A percentile compares a stretch with the other conserved stretches of the same genome.
Evolutionary conservation across 495 filamentous ascomycete genomes (phyloP).

Genomic region (Penicillium longicatenatum): DNA sequence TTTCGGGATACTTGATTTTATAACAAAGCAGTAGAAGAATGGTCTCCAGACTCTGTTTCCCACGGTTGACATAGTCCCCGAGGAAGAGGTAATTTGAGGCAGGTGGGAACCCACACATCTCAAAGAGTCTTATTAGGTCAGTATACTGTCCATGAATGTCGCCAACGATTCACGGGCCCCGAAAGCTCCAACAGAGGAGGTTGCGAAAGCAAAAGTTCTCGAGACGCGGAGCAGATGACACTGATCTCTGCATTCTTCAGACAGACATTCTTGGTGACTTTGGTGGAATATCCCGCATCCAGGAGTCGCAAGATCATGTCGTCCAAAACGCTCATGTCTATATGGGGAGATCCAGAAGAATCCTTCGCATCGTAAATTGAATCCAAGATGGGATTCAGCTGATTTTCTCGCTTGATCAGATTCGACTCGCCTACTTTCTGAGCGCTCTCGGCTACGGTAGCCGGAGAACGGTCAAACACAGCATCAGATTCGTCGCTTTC

Average conservation of each 20-base stretch:
- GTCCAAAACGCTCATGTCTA: too few species aligned
- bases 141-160: constrained; percentile 99
- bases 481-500: constrained; percentile 94
- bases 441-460: constrained; percentile 53
- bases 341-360: constrained; percentile 87
- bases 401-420: constrained; percentile 76
- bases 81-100: constrained; percentile 93
- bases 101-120: constrained; percentile 98
- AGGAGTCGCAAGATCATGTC: constrained; percentile 95
- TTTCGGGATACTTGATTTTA: constrained; percentile 98
- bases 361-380: too few species aligned
- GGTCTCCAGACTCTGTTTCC: constrained; percentile 96
- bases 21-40: constrained; percentile 96
- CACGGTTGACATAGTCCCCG: constrained; percentile 96
- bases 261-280: constrained; percentile 83
- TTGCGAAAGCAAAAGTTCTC: constrained; percentile 88
- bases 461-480: constrained; percentile 87
- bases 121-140: constrained; percentile 95
- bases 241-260: constrained; percentile 96
- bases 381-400: too few species aligned
- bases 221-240: constrained; percentile 82
- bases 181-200: constrained; percentile 88
- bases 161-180: constrained; percentile 95
- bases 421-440: constrained; percentile 58
- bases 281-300: constrained; percentile 92